Conservation (phyloP, 1,284 basidiomycete species). For the Apiotrichum veenhuisii region DNA sequence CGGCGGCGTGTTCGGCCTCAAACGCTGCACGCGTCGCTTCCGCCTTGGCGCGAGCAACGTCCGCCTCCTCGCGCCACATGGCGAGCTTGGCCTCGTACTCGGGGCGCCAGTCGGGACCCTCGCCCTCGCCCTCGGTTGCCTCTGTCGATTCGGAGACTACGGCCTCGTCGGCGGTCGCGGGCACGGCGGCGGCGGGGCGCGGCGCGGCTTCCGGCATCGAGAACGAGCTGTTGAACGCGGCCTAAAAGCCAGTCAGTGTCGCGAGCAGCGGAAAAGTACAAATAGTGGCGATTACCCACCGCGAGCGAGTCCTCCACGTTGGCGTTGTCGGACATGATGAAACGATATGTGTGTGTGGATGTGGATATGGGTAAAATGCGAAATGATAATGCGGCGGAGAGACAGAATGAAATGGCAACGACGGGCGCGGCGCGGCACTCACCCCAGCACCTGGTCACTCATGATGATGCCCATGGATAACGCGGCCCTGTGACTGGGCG, state of each 20-base stretch:
- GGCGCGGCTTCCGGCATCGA: conserved; percentile 38
- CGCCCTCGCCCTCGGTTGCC: conserved; percentile 18
- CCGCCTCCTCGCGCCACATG: conserved; percentile 69
- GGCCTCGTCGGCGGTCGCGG: conserved; percentile 1
- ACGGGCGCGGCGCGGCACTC: background rate
- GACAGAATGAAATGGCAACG: background rate
- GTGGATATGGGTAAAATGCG: background rate
- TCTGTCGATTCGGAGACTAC: conserved; percentile 1
- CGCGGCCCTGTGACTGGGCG: background rate
- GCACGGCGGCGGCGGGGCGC: conserved; percentile 1
- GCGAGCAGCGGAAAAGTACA: background rate
- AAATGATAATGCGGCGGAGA: background rate
- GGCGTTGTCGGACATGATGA: conserved; percentile 44
- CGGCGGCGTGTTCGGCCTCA: conserved; percentile 53
- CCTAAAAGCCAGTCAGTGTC: conserved; percentile 23
- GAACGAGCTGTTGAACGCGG: conserved; percentile 46
- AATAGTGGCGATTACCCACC: too few species aligned
- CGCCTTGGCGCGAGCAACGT: conserved; percentile 68
- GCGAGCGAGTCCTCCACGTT: conserved; percentile 41
- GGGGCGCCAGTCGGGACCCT: conserved; percentile 54
- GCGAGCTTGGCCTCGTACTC: conserved; percentile 67
- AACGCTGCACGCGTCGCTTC: conserved; percentile 67
- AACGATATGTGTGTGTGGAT: background rate
- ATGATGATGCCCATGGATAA: background rate
- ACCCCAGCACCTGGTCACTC: background rate